Conservation (phyloP, 768 basidiomycete genomes). For the Phylloporus scabripes region DNA sequence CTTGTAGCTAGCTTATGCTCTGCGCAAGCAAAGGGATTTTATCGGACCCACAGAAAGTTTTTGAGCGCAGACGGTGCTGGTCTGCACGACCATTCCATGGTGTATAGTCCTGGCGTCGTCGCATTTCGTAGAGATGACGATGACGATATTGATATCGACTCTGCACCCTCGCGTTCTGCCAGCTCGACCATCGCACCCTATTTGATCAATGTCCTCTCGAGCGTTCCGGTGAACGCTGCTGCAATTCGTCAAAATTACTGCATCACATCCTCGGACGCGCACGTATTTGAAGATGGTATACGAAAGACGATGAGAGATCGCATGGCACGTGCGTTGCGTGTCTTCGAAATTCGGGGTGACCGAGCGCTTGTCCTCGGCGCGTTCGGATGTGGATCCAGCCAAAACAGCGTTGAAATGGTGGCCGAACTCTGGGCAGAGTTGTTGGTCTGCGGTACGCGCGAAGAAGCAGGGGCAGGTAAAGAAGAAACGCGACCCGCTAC, state of each 20-base stretch:
- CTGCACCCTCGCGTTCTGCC: conserved; percentile 7
- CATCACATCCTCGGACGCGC: conserved; percentile 30
- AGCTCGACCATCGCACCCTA: conserved; percentile 35
- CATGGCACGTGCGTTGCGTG: conserved; percentile 42
- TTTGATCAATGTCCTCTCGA: conserved; percentile 36
- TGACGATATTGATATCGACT: conserved; percentile 16
- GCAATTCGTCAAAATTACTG: conserved; percentile 36
- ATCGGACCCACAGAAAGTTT: conserved; percentile 35
- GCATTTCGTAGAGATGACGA: conserved; percentile 38
- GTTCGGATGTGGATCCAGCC: conserved; percentile 41
- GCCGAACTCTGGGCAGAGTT: conserved; percentile 44
- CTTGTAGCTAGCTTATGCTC: conserved; percentile 36
- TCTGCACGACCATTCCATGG: conserved; percentile 43
- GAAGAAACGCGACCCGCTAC: conserved; percentile 23
- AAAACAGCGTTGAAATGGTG: conserved; percentile 38
- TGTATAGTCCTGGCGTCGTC: conserved; percentile 41
- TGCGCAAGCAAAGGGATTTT: conserved; percentile 34
- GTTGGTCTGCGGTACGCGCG: conserved; percentile 31
- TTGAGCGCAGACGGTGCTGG: conserved; percentile 35
- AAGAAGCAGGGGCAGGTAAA: conserved; percentile 17
- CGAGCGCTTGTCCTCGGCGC: conserved; percentile 38
- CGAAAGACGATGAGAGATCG: conserved; percentile 42
- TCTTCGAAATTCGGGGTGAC: conserved; percentile 39
- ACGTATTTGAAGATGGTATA: conserved; percentile 36
- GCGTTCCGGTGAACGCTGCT: conserved; percentile 40